Conservation (phyloP, 371 early-diverging fungal genomes). For the Umbelopsis sp. region DNA sequence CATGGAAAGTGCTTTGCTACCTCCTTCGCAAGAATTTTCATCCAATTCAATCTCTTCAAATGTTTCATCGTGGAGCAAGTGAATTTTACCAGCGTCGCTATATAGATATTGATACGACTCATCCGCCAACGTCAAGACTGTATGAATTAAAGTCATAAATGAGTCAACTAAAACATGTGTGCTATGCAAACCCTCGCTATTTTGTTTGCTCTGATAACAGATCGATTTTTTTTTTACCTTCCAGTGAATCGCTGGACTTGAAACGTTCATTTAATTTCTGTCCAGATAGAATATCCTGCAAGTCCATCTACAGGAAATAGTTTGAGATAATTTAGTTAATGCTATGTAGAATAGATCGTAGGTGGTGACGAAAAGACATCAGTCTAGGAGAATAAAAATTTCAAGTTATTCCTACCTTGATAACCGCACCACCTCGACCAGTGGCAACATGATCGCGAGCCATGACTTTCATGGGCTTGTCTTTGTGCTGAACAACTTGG, state of each 20-base stretch:
- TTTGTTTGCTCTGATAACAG: no score
- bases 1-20: constrained; percentile 38
- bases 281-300: constrained; percentile 58
- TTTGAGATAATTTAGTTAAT: background rate
- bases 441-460: constrained; percentile 46
- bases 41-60: constrained; percentile 75
- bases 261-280: constrained; percentile 66
- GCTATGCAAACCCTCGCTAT: no score
- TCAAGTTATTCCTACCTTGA: constrained; percentile 36
- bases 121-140: constrained; percentile 64
- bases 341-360: no score
- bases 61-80: constrained; percentile 71
- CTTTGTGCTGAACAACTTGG: constrained; percentile 50
- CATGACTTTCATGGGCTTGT: constrained; percentile 49
- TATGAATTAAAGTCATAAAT: no score
- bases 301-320: constrained; percentile 54
- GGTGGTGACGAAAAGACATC: background rate
- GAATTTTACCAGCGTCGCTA: constrained; percentile 56
- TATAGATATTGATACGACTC: constrained; percentile 77
- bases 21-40: constrained; percentile 62
- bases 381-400: no score
- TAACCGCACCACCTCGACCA: constrained; percentile 56
- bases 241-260: constrained; percentile 63
- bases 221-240: constrained; percentile 40
- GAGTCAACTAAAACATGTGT: no score